phyloP scores from a whole-genome alignment of 2,329 filamentous ascomycete genomes.

The Trichophyton benhamiae region DNA sequence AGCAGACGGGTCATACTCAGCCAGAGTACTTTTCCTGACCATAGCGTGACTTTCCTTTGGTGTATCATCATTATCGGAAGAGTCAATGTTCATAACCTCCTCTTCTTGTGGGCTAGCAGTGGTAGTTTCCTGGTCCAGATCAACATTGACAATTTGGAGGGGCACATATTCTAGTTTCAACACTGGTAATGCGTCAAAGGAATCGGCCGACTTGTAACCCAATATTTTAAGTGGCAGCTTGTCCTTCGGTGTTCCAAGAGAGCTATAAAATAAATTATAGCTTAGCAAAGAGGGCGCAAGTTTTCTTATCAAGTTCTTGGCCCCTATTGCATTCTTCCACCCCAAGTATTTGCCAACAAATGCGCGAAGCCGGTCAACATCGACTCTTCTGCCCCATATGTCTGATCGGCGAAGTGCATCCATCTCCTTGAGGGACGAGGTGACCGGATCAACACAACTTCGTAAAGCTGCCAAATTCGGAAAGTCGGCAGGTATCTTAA shows the following conservation, averaged over 20 bases:
- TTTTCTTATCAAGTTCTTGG: conserved; percentile 71
- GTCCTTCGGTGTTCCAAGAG: conserved; percentile 20
- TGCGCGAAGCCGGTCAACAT: conserved; percentile 54
- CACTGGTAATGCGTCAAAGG: conserved; percentile 64
- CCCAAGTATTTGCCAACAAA: conserved; percentile 74
- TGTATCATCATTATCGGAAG: conserved; percentile 24
- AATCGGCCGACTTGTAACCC: conserved; percentile 55
- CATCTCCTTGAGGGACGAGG: conserved; percentile 53
- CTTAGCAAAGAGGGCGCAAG: conserved; percentile 66
- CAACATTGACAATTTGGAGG: conserved; percentile 61
- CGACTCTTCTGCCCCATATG: conserved; percentile 51
- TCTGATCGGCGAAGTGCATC: conserved; percentile 43
- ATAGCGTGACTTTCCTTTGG: conserved; percentile 15
- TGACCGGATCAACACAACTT: conserved; percentile 78
- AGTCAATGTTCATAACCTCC: conserved; percentile 17
- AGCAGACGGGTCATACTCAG: conserved; percentile 50
- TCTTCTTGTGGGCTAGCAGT: background rate
- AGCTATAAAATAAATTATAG: conserved; percentile 38
- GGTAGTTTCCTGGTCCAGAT: conserved; percentile 52
- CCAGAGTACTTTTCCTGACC: conserved; percentile 19
- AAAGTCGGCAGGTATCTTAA: conserved; percentile 68
- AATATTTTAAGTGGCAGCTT: conserved; percentile 48
- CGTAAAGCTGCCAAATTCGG: conserved; percentile 66
- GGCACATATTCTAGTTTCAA: conserved; percentile 69
- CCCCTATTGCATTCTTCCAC: conserved; percentile 67